A percentile compares a stretch with the other conserved stretches of the same genome.
phyloP scores from a whole-genome alignment of 2,329 filamentous ascomycete genomes.

The Leptographium wingfieldii region DNA sequence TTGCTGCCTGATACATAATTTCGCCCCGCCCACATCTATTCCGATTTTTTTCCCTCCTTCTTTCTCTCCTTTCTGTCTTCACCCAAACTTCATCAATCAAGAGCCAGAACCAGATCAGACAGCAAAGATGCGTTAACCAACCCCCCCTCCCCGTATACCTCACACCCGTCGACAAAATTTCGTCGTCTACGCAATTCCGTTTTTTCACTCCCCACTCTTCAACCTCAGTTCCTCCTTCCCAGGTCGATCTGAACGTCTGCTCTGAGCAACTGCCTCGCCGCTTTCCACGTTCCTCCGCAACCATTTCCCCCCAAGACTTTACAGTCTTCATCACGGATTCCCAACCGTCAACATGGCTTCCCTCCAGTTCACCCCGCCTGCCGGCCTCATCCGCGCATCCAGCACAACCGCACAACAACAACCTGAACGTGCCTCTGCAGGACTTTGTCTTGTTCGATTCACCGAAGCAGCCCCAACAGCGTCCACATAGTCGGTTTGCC shows the following conservation, averaged over 20 bases:
- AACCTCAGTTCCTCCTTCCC: constrained; percentile 37
- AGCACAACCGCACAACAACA: constrained; percentile 36
- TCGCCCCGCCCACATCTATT: constrained; percentile 18
- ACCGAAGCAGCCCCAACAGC: constrained; percentile 22
- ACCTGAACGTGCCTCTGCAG: constrained; percentile 36
- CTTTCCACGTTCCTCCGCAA: constrained; percentile 44
- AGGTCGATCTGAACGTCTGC: constrained; percentile 58
- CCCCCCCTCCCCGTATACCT: constrained; percentile 22
- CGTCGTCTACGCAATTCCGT: constrained; percentile 27
- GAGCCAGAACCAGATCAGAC: constrained; percentile 15
- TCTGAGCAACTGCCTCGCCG: constrained; percentile 43
- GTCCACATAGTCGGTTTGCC: constrained; percentile 29
- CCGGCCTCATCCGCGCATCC: constrained; percentile 48
- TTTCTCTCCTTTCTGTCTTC: constrained; percentile 19
- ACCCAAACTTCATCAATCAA: constrained; percentile 18
- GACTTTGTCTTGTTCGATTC: constrained; percentile 71
- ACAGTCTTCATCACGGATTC: constrained; percentile 76
- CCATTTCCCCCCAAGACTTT: constrained; percentile 53
- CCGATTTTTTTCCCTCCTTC: constrained; percentile 9
- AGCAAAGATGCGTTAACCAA: constrained; percentile 48
- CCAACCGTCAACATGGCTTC: constrained; percentile 64
- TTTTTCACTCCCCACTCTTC: constrained; percentile 25
- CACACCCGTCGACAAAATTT: constrained; percentile 38
- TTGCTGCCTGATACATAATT: constrained; percentile 37
- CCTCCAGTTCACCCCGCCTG: constrained; percentile 52